Base-by-base conservation (phyloP, 83 land plant species). In the Diphasiastrum complanatum region DNA sequence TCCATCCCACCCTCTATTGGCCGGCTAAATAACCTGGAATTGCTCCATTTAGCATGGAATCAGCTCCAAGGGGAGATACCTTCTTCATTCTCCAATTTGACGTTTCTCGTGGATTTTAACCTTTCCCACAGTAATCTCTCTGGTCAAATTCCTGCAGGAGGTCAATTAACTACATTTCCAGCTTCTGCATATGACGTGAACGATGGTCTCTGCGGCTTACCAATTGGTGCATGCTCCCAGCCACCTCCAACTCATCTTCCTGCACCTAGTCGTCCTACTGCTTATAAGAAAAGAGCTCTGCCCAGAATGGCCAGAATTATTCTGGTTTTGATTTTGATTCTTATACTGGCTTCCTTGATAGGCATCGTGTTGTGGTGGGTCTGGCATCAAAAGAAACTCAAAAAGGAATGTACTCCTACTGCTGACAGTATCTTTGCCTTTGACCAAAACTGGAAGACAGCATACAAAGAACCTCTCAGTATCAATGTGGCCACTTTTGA, bases 401-500 rank as follows among this genome's bases (percentile, higher is more conserved):
- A 14, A 75, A 71, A 26, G 69, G 40, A 11, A 62, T 66, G 63
- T 82, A 78, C 77, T 81, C 83, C 0, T 64, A 43, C 51, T 77
- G 83, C 51, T 59, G 81, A 28, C 75, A 76, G 20, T 57, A 79
- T 64, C 29, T 27, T 48, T 1, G 47, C 67, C 22, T 69, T 78
- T 4, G 75, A 79, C 3, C 80, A 79, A 6, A 83, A 83, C 36
- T 83, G 87, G 87, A 83, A 79, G 55, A 70, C 83, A n/a, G 85
- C 68, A 41, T 85, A 87, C 65, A 83, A 74, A 59, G 92, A 87
- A 64, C 83, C 88, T 0, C 72, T 87, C 47, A 87, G 87, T 79
- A 87, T 87, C 19, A 87, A 87, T 34, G 87, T 87, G 3, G 92
- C 92, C 6, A 81, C 92, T 4, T 87, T 87, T 48, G 89, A 87